These are phyloP conservation scores for Platismatia glauca DNA, from an alignment of 495 filamentous ascomycete species.

Conservation along the genomic window DNA sequence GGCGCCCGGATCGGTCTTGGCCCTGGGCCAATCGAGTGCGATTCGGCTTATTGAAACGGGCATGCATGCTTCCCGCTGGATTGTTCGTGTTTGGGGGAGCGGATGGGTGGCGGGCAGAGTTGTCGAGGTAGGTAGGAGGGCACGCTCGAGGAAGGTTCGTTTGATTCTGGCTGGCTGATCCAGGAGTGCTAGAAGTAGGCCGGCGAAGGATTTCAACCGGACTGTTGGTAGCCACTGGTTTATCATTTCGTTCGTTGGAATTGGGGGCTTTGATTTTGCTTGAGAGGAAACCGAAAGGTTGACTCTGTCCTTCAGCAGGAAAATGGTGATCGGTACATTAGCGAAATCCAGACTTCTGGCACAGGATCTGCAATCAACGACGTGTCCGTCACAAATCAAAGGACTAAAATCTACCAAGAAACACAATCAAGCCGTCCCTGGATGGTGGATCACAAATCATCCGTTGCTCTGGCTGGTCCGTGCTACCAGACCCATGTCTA, in stretches of 20 bases:
- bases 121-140: background rate
- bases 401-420: background rate
- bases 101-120: background rate
- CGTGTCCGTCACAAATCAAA: background rate
- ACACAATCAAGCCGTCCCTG: background rate
- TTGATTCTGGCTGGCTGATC: background rate
- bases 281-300: background rate
- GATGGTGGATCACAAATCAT: background rate
- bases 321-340: background rate
- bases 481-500: slow-evolving; percentile 3
- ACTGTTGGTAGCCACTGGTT: background rate
- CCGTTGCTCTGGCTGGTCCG: background rate
- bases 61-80: no score
- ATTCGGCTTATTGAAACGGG: background rate
- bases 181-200: background rate
- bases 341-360: background rate
- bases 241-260: background rate
- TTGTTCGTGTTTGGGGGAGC: no score
- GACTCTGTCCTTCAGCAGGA: background rate
- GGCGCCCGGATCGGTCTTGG: background rate
- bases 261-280: background rate
- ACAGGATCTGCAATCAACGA: slow-evolving; percentile 1
- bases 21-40: background rate
- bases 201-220: background rate
- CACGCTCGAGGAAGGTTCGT: background rate